Percentiles rank a stretch among this genome's conserved stretches.
These are phyloP conservation scores for Neofusicoccum parvum DNA, from an alignment of 2,329 filamentous ascomycete genomes.

Conservation along the genomic window DNA sequence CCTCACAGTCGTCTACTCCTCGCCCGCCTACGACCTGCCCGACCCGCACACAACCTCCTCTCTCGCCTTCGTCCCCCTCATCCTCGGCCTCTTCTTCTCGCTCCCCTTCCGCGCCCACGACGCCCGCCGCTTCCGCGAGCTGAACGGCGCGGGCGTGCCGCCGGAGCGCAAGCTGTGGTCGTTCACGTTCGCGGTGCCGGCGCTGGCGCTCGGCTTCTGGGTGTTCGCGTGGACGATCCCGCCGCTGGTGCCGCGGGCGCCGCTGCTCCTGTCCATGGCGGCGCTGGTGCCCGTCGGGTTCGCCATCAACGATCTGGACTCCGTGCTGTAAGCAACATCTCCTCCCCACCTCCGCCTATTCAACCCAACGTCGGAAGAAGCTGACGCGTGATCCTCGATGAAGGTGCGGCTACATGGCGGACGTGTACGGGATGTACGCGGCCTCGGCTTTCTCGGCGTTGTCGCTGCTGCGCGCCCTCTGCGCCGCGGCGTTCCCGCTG, in stretches of 20 bases:
- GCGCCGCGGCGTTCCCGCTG: slow-evolving; percentile 10
- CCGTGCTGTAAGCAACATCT: neutral
- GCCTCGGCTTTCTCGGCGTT: slow-evolving; percentile 14
- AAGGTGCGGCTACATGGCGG: slow-evolving; percentile 18
- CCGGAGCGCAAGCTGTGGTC: slow-evolving; percentile 15
- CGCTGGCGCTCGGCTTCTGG: slow-evolving; percentile 15
- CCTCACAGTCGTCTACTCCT: slow-evolving; percentile 8
- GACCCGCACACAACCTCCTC: neutral
- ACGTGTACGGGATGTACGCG: slow-evolving; percentile 20
- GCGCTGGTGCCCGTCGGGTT: slow-evolving; percentile 20
- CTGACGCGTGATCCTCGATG: no score
- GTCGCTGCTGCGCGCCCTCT: slow-evolving; percentile 8
- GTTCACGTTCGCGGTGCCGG: slow-evolving; percentile 14
- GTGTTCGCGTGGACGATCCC: slow-evolving; percentile 19
- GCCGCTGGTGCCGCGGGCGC: slow-evolving; percentile 6
- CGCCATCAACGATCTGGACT: slow-evolving; percentile 17
- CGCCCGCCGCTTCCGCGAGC: neutral
- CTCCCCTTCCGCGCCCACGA: slow-evolving; percentile 1
- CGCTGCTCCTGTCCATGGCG: slow-evolving; percentile 1
- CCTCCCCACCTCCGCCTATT: neutral
- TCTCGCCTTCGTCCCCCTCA: slow-evolving; percentile 13
- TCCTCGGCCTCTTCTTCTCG: slow-evolving; percentile 13
- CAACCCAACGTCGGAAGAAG: no score
- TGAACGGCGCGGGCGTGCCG: neutral
- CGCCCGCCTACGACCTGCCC: neutral